phyloP scores from a whole-genome alignment of 2,329 filamentous ascomycete species.

The Aspergillus sp. region DNA sequence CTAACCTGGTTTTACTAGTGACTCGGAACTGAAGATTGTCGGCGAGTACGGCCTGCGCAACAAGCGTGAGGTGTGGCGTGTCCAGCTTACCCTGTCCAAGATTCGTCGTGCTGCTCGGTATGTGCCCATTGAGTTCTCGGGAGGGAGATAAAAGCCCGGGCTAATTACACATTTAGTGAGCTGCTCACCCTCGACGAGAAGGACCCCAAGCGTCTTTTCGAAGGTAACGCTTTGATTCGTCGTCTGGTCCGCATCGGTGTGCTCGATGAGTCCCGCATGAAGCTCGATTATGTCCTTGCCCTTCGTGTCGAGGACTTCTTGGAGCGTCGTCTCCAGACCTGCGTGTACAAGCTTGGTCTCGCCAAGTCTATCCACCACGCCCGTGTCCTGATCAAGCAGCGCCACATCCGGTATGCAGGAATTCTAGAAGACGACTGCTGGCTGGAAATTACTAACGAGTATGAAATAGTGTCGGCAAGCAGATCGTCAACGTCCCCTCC shows the following conservation, averaged over 20 bases:
- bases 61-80: constrained; percentile 99
- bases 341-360: constrained; percentile 99
- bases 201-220: constrained; percentile 99
- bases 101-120: constrained; percentile 99
- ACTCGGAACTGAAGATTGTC: constrained; percentile 99
- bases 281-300: constrained; percentile 99
- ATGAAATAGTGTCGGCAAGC: constrained; percentile 81
- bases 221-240: constrained; percentile 99
- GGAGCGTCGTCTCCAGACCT: constrained; percentile 99
- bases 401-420: constrained; percentile 74
- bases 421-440: neutral
- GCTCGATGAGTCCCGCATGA: constrained; percentile 99
- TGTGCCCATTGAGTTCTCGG: constrained; percentile 30
- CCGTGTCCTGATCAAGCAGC: constrained; percentile 98
- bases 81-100: constrained; percentile 99
- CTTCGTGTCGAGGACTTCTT: constrained; percentile 99
- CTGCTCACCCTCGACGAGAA: constrained; percentile 99
- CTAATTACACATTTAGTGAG: constrained; percentile 64
- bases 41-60: constrained; percentile 99
- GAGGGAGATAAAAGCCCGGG: neutral
- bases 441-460: constrained; percentile 6
- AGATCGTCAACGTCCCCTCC: constrained; percentile 99
- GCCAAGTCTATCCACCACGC: constrained; percentile 99
- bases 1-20: constrained; percentile 76
- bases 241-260: constrained; percentile 99